These are phyloP conservation scores for Cyberlindnera xylosilytica DNA, from an alignment of 805 yeast species.

Conservation along the genomic window DNA sequence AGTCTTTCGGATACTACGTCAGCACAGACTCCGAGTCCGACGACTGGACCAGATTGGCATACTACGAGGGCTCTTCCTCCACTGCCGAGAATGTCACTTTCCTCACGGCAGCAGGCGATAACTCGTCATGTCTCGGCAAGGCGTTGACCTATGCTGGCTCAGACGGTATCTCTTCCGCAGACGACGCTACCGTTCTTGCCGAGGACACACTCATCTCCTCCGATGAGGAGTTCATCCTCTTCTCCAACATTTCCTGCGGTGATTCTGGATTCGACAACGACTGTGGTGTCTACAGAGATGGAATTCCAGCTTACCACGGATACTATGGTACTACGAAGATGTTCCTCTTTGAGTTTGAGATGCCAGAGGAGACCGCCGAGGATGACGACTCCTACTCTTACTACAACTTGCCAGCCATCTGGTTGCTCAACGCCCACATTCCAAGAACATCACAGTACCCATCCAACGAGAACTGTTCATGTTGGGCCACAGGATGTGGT, in stretches of 20 bases:
- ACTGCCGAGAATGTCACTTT: slow-evolving; percentile 65
- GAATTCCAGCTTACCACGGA: slow-evolving; percentile 73
- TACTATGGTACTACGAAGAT: slow-evolving; percentile 63
- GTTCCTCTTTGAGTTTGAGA: slow-evolving; percentile 67
- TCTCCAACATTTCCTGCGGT: slow-evolving; percentile 57
- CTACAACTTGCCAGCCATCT: slow-evolving; percentile 72
- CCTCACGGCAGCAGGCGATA: slow-evolving; percentile 58
- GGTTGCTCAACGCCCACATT: slow-evolving; percentile 70
- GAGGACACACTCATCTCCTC: slow-evolving; percentile 49
- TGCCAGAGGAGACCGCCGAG: slow-evolving; percentile 52
- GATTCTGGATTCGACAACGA: slow-evolving; percentile 49
- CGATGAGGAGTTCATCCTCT: slow-evolving; percentile 57
- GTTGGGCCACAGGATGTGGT: slow-evolving; percentile 79
- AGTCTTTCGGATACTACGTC: slow-evolving; percentile 61
- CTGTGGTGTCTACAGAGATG: slow-evolving; percentile 76
- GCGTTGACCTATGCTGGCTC: slow-evolving; percentile 61
- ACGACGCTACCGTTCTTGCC: slow-evolving; percentile 44
- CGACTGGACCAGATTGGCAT: slow-evolving; percentile 58
- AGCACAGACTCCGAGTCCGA: slow-evolving; percentile 36
- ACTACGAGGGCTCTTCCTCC: slow-evolving; percentile 47
- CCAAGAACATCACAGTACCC: slow-evolving; percentile 76
- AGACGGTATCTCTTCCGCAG: slow-evolving; percentile 52
- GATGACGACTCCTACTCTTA: slow-evolving; percentile 27
- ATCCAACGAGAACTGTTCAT: slow-evolving; percentile 57
- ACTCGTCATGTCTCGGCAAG: slow-evolving; percentile 62